Percentiles rank a stretch among this genome's conserved stretches.
These are phyloP conservation scores for Mercurialis annua DNA, from an alignment of 345 rosid species.

Conservation along the genomic window DNA sequence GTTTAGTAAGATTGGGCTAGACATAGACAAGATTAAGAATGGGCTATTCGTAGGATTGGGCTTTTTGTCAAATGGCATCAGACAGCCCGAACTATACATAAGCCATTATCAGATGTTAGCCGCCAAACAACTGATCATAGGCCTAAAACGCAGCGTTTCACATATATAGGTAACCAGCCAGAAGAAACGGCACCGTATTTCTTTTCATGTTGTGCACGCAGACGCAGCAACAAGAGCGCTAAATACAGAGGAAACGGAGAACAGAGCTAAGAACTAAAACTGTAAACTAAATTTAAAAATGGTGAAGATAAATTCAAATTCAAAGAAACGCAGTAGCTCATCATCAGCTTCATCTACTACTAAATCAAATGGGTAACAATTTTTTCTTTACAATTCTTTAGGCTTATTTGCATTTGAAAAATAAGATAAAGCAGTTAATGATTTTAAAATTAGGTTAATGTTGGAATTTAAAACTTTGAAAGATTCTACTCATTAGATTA, in stretches of 20 bases:
- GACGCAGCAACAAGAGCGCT: neutral
- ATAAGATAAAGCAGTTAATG: neutral
- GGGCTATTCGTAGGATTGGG: too few species aligned
- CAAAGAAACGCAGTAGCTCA: conserved; percentile 17
- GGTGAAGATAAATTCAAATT: conserved; percentile 35
- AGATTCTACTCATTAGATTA: conserved; percentile 2
- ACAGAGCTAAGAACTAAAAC: conserved; percentile 35
- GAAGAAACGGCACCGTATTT: conserved; percentile 3
- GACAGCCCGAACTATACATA: too few species aligned
- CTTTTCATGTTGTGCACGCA: too few species aligned
- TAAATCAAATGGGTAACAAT: neutral
- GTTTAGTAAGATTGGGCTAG: too few species aligned
- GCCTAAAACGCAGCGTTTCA: neutral
- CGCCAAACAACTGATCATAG: too few species aligned
- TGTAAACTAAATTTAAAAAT: too few species aligned
- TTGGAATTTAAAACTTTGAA: too few species aligned
- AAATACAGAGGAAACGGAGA: neutral
- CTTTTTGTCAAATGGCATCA: too few species aligned
- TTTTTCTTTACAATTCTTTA: neutral
- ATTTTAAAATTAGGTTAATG: too few species aligned
- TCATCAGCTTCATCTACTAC: conserved; percentile 27
- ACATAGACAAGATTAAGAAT: too few species aligned
- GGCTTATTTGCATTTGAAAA: neutral
- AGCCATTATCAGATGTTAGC: too few species aligned
- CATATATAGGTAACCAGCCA: too few species aligned